phyloP scores from a whole-genome alignment of 805 yeast species.

The Naumovozyma baii region DNA sequence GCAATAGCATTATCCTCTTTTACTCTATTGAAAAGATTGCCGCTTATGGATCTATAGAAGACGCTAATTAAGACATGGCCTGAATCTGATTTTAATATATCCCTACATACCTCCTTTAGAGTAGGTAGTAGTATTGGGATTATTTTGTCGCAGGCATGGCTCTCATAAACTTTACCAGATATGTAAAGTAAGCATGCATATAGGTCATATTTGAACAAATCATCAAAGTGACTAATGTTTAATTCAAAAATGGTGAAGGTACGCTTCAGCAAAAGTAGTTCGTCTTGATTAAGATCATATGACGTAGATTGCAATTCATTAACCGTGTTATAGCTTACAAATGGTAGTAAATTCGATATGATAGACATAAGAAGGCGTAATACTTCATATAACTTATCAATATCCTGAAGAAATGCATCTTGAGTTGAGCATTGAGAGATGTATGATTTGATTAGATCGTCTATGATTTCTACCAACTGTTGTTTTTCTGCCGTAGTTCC shows the following conservation, averaged over 20 bases:
- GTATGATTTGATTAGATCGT: constrained; percentile 42
- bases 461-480: constrained; percentile 45
- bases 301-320: constrained; percentile 3
- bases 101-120: constrained; percentile 37
- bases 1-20: constrained; percentile 33
- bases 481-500: constrained; percentile 42
- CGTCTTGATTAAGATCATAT: constrained; percentile 18
- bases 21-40: constrained; percentile 10
- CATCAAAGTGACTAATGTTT: constrained; percentile 58
- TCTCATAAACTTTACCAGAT: constrained; percentile 46
- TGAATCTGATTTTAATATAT: constrained; percentile 22
- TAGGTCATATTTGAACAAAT: constrained; percentile 58
- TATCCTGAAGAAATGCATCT: constrained; percentile 42
- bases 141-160: constrained; percentile 32
- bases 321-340: constrained; percentile 35
- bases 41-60: constrained; percentile 33
- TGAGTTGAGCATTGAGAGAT: constrained; percentile 18
- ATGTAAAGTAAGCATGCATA: constrained; percentile 59
- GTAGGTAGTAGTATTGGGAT: constrained; percentile 45
- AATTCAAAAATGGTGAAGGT: constrained; percentile 45
- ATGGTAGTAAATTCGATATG: constrained; percentile 50
- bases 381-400: constrained; percentile 76
- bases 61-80: constrained; percentile 24
- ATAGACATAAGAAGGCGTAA: constrained; percentile 60
- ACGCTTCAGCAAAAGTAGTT: constrained; percentile 38